Evolutionary conservation across 1,139 yeast genomes (phyloP), one percentile per base, ranked within the genome.

Genomic region (Candida sp.): DNA sequence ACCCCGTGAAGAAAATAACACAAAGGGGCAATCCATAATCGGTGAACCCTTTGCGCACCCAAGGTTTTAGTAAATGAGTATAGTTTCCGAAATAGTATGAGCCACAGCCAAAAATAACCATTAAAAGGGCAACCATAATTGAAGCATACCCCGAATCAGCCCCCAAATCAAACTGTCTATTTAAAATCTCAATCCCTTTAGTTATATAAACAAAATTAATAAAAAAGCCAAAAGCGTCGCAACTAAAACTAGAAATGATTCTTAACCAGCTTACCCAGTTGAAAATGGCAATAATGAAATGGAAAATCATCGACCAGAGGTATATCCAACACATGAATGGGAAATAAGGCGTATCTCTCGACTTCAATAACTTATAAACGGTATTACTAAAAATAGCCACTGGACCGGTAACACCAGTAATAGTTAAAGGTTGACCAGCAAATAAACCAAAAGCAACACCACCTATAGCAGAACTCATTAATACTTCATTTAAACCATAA

Each of bases 321-420:
- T 90, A 88, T 25, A 91, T 73, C 98, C 98, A 93, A 58, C 95
- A 85, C 97, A 93, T 91, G 61, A 93, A 93, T 22, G 93, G 90
- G 63, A 93, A 88, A 60, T 79, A 93, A 0, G 87, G 86, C 0
- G 83, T 81, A 4, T 82, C 84, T 47, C 68, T 50, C 0, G 87
- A 84, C 36, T 70, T 71, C 29, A 93, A 79, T 38, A 93, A 77
- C 47, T 88, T 89, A 60, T 87, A 93, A 1, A 93, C 93, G 0
- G 98, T 91, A 55, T 89, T 89, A 59, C 89, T 87, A 73, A 93
- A 91, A 45, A 93, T 90, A 2, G 96, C 72, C 11, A 93, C 84
- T 0, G 98, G 98, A 43, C 98, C 96, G 0, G 99, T 93, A 4
- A 93, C 98, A 3, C 99, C 99, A n/a, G 93, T 98, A 30, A 93